Conservation (phyloP, 768 basidiomycete species). For the Trametes punicea region DNA sequence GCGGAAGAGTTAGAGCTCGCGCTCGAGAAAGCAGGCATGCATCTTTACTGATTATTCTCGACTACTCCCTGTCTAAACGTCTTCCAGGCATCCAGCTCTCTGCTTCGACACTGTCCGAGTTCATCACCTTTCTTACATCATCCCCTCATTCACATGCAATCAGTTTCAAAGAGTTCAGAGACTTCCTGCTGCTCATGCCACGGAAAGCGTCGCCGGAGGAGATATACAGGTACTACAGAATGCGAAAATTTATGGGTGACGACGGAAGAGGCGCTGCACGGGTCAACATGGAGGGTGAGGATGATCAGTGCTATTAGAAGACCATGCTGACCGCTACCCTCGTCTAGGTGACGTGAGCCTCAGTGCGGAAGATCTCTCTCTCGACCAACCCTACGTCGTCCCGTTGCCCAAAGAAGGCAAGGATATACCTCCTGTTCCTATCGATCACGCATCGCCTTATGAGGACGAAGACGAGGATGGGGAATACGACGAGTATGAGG, state of each 20-base stretch:
- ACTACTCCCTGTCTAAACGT: not conserved
- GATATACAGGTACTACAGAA: slow-evolving; percentile 81
- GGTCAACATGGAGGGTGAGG: slow-evolving; percentile 85
- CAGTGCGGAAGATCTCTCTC: slow-evolving; percentile 69
- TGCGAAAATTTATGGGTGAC: slow-evolving; percentile 62
- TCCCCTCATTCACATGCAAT: slow-evolving; percentile 66
- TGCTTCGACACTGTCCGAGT: slow-evolving; percentile 69
- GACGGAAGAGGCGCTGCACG: slow-evolving; percentile 77
- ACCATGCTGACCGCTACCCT: slow-evolving; percentile 6
- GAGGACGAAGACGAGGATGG: slow-evolving; percentile 35
- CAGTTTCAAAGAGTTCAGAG: slow-evolving; percentile 82
- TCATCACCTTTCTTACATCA: slow-evolving; percentile 75
- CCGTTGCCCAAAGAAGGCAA: slow-evolving; percentile 8
- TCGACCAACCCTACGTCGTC: slow-evolving; percentile 11
- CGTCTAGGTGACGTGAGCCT: slow-evolving; percentile 69
- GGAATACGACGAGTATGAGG: slow-evolving; percentile 45
- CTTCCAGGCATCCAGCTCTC: slow-evolving; percentile 67
- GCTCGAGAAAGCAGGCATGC: slow-evolving; percentile 67
- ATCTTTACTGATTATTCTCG: not conserved
- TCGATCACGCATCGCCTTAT: slow-evolving; percentile 24
- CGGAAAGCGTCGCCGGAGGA: slow-evolving; percentile 77
- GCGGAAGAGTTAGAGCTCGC: slow-evolving; percentile 57
- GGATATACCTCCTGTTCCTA: slow-evolving; percentile 17
- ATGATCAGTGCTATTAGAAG: too few relatives aligned
- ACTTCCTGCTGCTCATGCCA: slow-evolving; percentile 85